Evolutionary conservation across 495 filamentous ascomycete species (phyloP).

Genomic region (Podospora conica): DNA sequence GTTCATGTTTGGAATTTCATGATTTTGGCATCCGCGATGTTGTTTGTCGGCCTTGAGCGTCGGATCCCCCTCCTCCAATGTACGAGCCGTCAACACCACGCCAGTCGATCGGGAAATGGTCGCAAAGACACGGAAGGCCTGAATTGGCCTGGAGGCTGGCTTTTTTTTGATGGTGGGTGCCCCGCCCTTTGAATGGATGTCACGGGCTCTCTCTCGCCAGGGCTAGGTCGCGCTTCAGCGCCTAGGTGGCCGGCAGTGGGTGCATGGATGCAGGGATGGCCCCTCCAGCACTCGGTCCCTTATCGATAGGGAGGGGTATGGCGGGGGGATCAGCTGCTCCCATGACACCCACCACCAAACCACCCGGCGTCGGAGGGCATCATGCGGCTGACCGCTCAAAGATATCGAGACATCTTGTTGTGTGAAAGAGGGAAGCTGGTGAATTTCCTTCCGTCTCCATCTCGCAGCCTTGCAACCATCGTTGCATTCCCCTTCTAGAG

Average conservation of each 20-base stretch:
- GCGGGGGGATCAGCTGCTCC: slow-evolving; percentile 5
- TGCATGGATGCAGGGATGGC: not conserved
- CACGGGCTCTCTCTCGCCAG: no score
- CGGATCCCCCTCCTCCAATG: no score
- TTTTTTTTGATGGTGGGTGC: not conserved
- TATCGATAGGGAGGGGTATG: slow-evolving; percentile 4
- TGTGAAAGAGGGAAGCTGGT: not conserved
- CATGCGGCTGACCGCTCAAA: not conserved
- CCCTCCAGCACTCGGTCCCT: not conserved
- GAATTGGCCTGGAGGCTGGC: not conserved
- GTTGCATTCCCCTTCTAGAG: not conserved
- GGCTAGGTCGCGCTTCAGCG: no score
- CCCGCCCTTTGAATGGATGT: not conserved
- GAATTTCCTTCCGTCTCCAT: no score
- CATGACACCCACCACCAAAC: slow-evolving; percentile 3
- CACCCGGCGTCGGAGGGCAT: not conserved
- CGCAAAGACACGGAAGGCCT: not conserved
- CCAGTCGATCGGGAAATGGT: not conserved
- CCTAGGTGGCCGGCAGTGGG: not conserved
- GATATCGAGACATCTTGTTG: not conserved
- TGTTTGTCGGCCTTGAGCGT: not conserved
- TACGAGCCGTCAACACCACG: no score
- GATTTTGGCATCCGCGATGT: not conserved
- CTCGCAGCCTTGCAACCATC: not conserved
- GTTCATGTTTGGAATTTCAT: not conserved